Base-by-base conservation (phyloP, 208 protist genomes). In the Trypanosoma mega region DNA sequence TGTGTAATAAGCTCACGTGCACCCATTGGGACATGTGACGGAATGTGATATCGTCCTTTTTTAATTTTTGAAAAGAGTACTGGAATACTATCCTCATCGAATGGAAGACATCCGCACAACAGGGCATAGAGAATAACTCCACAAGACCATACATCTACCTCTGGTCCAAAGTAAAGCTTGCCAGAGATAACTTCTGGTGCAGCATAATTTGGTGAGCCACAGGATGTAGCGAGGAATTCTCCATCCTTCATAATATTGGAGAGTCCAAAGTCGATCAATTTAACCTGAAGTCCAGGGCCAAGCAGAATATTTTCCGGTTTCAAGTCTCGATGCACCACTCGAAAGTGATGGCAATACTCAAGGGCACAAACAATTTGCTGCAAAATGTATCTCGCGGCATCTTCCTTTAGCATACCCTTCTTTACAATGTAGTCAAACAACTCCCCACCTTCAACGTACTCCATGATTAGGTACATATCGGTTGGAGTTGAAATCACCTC, bases 391-490 rank as follows among this genome's bases (percentile, higher is more conserved):
- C 98, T 79, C 20, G 96, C 97, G 60, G 97, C 93, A 27, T 87
- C 82, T 63, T 99, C 97, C 0, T 75, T 78, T 12, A 99, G 73
- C 51, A 80, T 92, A 12, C 97, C 97, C 63, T 98, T 93, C 34
- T 96, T 91, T 0, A 99, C 97, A 68, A 99, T 99, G 74, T 99
- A 99, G 53, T 99, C 97, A 72, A 99, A 99, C 43, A 99, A 79
- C 72, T 99, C 98, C 0, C 98, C 98, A 44, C 98, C 97, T 29
- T 97, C 88, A 0, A 99, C 94, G 66, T 99, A 99, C 77, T 99
- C 98, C 97, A 99, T 99, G 48, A 99, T 95, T 63, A 99, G 94
- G 67, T 98, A 99, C 37, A 99, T 99, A 75, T 99, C 97, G 2
- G 90, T 98, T 11, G 90, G 80, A 8, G 97, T 99, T 14, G 95